Percentiles rank a stretch among this genome's conserved stretches.
Evolutionary conservation across 73 alveolate species (phyloP).

Genomic region (Paramecium octaurelia): DNA sequence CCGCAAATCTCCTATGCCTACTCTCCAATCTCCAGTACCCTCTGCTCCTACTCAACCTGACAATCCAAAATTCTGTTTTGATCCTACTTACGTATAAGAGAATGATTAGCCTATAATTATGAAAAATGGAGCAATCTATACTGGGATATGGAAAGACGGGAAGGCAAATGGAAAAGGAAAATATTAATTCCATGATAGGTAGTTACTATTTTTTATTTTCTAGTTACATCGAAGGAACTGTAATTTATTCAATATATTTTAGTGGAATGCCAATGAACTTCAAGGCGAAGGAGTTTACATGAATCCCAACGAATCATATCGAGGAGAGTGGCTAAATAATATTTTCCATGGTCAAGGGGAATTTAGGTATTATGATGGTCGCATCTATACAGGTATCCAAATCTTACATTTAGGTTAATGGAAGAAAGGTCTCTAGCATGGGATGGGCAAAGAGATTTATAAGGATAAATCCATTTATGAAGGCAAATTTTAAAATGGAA

Average conservation of each 20-base stretch:
- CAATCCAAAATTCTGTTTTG: neutral
- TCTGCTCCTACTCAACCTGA: constrained; percentile 5
- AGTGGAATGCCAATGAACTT: neutral
- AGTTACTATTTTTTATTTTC: neutral
- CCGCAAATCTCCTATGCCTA: neutral
- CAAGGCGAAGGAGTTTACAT: neutral
- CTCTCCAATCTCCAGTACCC: constrained; percentile 1
- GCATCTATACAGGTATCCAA: neutral
- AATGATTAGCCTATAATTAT: neutral
- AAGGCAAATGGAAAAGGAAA: constrained; percentile 21
- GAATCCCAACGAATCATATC: neutral
- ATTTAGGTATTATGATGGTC: neutral
- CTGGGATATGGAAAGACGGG: neutral
- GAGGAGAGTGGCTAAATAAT: neutral
- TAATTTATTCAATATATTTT: neutral
- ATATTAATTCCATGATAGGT: constrained; percentile 13
- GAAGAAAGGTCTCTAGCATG: neutral
- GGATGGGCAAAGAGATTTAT: neutral
- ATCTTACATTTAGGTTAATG: neutral
- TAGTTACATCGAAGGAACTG: constrained; percentile 35
- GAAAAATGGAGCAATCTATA: constrained; percentile 21
- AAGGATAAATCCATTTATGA: constrained; percentile 18
- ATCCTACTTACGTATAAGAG: neutral
- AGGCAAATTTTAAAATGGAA: constrained; percentile 17
- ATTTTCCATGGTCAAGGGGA: neutral